Evolutionary conservation across 2,329 filamentous ascomycete species (phyloP).

Genomic region (Phaeomoniella chlamydospora): DNA sequence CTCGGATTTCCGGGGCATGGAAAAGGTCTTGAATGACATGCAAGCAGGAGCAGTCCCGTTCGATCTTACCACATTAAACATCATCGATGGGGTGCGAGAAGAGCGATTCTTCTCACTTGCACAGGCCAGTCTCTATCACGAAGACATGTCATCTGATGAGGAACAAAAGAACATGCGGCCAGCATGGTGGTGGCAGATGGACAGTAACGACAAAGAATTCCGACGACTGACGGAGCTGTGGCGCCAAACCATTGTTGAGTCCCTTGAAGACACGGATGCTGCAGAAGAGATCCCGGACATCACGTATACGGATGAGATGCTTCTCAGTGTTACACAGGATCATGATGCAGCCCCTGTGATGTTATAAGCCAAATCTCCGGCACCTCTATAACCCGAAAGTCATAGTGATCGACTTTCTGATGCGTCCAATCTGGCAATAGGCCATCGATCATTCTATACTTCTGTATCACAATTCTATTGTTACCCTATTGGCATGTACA

Average conservation of each 20-base stretch:
- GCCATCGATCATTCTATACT: too few species aligned
- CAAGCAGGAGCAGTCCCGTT: slow-evolving; percentile 24
- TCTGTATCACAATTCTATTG: too few species aligned
- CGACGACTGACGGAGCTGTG: not conserved
- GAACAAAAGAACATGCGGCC: not conserved
- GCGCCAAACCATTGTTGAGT: not conserved
- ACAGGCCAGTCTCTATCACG: not conserved
- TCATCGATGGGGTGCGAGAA: slow-evolving; percentile 11
- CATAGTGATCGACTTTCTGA: too few species aligned
- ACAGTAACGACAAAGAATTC: not conserved
- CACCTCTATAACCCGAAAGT: too few species aligned
- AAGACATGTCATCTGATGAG: not conserved
- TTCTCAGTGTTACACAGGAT: not conserved
- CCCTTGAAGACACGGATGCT: not conserved
- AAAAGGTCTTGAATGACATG: slow-evolving; percentile 27
- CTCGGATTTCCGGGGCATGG: slow-evolving; percentile 23
- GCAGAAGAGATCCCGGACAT: not conserved
- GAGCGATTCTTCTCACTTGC: not conserved
- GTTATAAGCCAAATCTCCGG: too few species aligned
- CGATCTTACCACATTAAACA: slow-evolving; percentile 16
- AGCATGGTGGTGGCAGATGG: not conserved
- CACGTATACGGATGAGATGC: not conserved
- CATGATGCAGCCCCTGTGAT: not conserved
- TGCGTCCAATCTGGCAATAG: too few species aligned
- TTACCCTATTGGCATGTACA: too few species aligned